Evolutionary conservation across 2,329 filamentous ascomycete species (phyloP).

Genomic region (Microcyclospora tardicrescens): DNA sequence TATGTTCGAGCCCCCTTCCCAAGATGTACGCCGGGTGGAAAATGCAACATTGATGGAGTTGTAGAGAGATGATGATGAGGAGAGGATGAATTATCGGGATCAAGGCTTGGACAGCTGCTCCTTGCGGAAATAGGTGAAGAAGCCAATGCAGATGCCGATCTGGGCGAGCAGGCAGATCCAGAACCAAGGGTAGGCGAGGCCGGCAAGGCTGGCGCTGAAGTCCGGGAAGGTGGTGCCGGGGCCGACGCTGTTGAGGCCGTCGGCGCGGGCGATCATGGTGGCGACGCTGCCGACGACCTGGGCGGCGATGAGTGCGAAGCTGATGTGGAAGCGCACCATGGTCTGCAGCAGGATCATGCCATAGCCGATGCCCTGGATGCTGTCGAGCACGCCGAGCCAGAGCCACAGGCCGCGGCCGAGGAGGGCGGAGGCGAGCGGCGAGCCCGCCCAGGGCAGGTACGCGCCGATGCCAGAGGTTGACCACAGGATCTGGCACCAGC

Average conservation of each 20-base stretch:
- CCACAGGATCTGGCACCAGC: slow-evolving; percentile 59
- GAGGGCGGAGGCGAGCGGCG: slow-evolving; percentile 41
- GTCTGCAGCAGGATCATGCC: slow-evolving; percentile 57
- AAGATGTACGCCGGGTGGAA: no score
- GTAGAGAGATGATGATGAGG: no score
- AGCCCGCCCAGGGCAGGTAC: slow-evolving; percentile 51
- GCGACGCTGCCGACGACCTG: slow-evolving; percentile 50
- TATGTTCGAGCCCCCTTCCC: no score
- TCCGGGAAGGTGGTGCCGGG: slow-evolving; percentile 45
- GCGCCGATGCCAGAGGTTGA: slow-evolving; percentile 46
- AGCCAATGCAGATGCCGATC: slow-evolving; percentile 45
- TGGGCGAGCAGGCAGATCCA: slow-evolving; percentile 49
- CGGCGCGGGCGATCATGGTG: slow-evolving; percentile 49
- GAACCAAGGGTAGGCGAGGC: slow-evolving; percentile 39
- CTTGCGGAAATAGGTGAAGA: slow-evolving; percentile 44
- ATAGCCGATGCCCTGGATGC: slow-evolving; percentile 49
- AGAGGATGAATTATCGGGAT: no score
- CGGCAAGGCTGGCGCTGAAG: slow-evolving; percentile 1
- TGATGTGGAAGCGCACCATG: slow-evolving; percentile 45
- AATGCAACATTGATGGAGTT: no score
- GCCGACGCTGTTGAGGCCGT: slow-evolving; percentile 47
- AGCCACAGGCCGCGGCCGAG: slow-evolving; percentile 49
- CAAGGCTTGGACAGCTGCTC: slow-evolving; percentile 44
- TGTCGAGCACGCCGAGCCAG: slow-evolving; percentile 54
- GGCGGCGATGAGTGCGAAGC: slow-evolving; percentile 47